These are phyloP conservation scores for Physcomitrellopsis africana DNA, from an alignment of 225 moss, liverwort and hornwort species.

Conservation along the genomic window DNA sequence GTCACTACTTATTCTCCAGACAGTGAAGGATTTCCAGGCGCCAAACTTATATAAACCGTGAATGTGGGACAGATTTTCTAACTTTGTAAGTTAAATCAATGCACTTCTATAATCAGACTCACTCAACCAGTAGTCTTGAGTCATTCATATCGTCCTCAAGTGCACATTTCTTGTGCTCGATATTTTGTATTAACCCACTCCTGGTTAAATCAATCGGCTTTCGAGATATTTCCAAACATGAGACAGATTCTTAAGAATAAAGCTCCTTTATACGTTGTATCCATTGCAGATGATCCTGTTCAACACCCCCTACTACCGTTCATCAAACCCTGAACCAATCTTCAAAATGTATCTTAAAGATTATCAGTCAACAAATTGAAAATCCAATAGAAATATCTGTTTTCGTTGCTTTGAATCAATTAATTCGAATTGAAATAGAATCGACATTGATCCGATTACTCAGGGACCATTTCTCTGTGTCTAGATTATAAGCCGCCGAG, in stretches of 20 bases:
- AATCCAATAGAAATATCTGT: not conserved
- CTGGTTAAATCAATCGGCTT: not conserved
- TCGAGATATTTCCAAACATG: not conserved
- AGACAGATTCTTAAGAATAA: not conserved
- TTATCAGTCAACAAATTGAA: conserved; percentile 18
- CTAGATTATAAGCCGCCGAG: not conserved
- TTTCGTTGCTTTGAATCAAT: conserved; percentile 16
- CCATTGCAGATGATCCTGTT: not conserved
- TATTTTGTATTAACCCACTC: conserved; percentile 2
- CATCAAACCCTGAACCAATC: not conserved
- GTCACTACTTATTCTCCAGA: too few species aligned
- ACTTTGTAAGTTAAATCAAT: conserved; percentile 9
- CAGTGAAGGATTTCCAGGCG: too few species aligned
- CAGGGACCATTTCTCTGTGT: not conserved
- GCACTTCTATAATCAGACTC: not conserved
- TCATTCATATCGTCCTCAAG: conserved; percentile 9
- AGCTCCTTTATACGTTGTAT: not conserved
- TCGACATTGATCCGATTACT: conserved; percentile 2
- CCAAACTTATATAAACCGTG: too few species aligned
- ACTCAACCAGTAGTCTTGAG: conserved; percentile 1
- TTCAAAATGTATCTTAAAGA: not conserved
- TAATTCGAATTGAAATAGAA: conserved; percentile 17
- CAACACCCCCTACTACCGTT: not conserved
- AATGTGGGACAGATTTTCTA: not conserved
- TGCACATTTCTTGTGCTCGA: not conserved